Base-by-base conservation (phyloP, 1,284 basidiomycete species). In the Chalciporus sp. region DNA sequence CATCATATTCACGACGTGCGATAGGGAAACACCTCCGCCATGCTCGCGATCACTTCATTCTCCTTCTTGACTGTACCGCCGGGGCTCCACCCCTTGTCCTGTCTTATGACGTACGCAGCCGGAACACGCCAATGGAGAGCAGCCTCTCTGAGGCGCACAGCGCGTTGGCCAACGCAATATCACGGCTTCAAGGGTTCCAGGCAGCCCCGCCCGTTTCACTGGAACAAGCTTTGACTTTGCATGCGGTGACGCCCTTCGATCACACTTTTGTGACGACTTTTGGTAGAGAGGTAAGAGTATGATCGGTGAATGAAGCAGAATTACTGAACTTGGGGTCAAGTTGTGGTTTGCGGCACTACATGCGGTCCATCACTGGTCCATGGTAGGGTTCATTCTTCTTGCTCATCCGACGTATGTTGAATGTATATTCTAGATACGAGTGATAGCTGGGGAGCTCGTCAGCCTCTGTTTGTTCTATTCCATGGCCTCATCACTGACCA, bases 291-390 rank as follows among this genome's bases (percentile, higher is more conserved):
- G 90, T 90, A 60, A 63, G 78, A 62, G 29, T 5, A 42, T 51
- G 29, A 19, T 7, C 20, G 39, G 16, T 19, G 50, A 16, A 7
- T 33, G 19, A 35, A 27, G 11, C 27, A 31, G 7, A 40, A 27
- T 46, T 42, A 52, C 47, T 63, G 27, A 67, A 17, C 14, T 49
- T 47, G 49, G 37, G 3, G 23, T 52, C 28, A 45, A 92, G 88
- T 70, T 94, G n/a, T 94, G 92, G 92, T 94, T 94, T 68, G 81
- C 82, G n/a, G 82, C 78, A 23, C 71, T 94, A 27, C 91, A 94
- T 67, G 90, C 90, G 43, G 86, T 93, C 35, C 89, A 92, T 69
- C 90, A 91, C 67, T 92, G 88, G 88, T 89, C 88, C 16, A 90
- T 91, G 87, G 87, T 90, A 65, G 80, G 65, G 17, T 51, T 31